Percentiles rank a stretch among this genome's conserved stretches.
Evolutionary conservation across 257 asterid species (phyloP).

Genomic region (Capsicum rhomboideum): DNA sequence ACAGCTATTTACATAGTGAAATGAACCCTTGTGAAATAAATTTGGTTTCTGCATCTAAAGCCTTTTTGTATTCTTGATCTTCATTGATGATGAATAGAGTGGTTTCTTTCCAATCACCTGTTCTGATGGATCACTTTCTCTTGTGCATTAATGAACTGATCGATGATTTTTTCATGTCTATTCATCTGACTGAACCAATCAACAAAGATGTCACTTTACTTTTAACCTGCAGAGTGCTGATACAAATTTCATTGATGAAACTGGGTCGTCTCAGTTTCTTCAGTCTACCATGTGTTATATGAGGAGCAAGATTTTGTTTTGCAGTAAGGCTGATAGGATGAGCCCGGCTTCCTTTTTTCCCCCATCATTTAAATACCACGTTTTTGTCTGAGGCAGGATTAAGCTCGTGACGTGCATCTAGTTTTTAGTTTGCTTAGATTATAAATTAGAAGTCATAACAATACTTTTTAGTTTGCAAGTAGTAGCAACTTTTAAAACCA

Average conservation of each 20-base stretch:
- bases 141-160: no score
- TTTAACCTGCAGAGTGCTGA: background rate
- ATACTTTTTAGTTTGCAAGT: no score
- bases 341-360: background rate
- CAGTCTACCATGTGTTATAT: background rate
- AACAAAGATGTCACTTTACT: background rate
- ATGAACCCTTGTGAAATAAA: background rate
- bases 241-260: background rate
- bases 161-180: background rate
- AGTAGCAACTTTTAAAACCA: no score
- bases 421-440: no score
- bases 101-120: background rate
- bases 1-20: background rate
- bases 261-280: background rate
- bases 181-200: background rate
- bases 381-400: background rate
- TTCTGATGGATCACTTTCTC: background rate
- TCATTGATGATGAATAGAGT: background rate
- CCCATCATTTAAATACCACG: background rate
- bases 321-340: background rate
- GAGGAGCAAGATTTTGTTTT: background rate
- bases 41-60: background rate
- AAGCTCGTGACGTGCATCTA: background rate
- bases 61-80: background rate
- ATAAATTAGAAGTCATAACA: no score